Conservation (phyloP, 257 asterid genomes). For the Przewalskia tangutica region DNA sequence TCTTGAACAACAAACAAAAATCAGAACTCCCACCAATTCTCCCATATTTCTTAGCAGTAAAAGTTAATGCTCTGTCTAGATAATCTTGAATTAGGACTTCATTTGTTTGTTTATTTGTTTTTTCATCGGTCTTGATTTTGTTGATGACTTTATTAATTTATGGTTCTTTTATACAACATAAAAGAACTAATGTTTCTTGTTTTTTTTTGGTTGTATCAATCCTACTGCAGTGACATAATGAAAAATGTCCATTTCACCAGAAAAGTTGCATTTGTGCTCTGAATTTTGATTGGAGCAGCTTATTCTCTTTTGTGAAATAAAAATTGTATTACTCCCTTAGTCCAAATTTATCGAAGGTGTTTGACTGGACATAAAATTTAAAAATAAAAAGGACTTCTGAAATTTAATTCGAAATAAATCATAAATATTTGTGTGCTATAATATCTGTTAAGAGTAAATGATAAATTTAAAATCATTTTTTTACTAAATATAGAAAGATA, state of each 20-base stretch:
- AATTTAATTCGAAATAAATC: too few species aligned
- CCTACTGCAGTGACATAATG: not conserved
- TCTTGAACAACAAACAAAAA: too few species aligned
- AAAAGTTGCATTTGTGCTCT: not conserved
- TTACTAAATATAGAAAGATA: too few species aligned
- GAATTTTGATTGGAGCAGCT: not conserved
- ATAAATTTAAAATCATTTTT: too few species aligned
- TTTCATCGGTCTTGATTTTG: not conserved
- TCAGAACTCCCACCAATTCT: not conserved
- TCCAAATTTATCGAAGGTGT: too few species aligned
- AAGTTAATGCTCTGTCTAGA: not conserved
- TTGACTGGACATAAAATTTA: too few species aligned
- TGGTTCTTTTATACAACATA: not conserved
- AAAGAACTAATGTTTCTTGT: not conserved
- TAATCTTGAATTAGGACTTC: not conserved
- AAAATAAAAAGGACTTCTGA: too few species aligned
- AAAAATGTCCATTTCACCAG: not conserved
- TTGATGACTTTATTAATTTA: not conserved
- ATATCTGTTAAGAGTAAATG: too few species aligned
- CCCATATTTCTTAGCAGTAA: not conserved
- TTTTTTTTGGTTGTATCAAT: not conserved
- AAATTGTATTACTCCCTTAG: too few species aligned
- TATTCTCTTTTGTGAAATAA: too few species aligned
- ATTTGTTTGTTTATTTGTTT: not conserved
- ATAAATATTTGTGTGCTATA: too few species aligned